A percentile compares a stretch with the other conserved stretches of the same genome.
phyloP scores from a whole-genome alignment of 768 basidiomycete genomes.

The Pleurotus tuoliensis region DNA sequence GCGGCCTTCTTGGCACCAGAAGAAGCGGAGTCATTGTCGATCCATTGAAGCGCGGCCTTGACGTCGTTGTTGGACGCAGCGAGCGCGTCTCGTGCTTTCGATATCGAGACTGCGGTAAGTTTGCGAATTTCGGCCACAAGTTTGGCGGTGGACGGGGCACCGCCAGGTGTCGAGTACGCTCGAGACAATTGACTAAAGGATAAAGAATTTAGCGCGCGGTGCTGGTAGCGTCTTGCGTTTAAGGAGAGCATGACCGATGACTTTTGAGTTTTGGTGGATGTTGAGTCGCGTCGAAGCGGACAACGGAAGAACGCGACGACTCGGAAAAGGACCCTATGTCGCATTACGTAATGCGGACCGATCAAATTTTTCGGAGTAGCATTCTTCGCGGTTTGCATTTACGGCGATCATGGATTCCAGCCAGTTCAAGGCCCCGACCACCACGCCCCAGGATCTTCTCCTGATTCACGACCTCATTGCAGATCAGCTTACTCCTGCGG shows the following conservation, averaged over 20 bases:
- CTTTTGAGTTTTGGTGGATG: too few relatives aligned
- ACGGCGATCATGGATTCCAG: conserved; percentile 13
- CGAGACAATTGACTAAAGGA: conserved; percentile 20
- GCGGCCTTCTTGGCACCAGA: conserved; percentile 79
- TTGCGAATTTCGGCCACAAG: conserved; percentile 87
- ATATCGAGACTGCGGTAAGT: conserved; percentile 74
- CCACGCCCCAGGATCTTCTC: conserved; percentile 68
- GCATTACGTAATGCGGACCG: neutral
- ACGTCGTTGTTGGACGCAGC: conserved; percentile 69
- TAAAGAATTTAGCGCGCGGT: neutral
- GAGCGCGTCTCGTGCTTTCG: conserved; percentile 88
- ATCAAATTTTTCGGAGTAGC: neutral
- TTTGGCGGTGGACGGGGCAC: conserved; percentile 38
- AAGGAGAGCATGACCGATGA: neutral
- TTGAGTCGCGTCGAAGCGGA: too few relatives aligned
- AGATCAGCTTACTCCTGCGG: neutral
- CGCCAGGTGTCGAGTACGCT: conserved; percentile 45
- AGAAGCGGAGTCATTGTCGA: conserved; percentile 65
- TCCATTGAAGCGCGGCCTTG: conserved; percentile 72
- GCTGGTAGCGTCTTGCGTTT: conserved; percentile 2
- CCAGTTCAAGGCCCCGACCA: conserved; percentile 57
- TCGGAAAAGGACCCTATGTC: too few relatives aligned
- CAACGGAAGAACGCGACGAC: too few relatives aligned
- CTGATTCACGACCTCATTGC: conserved; percentile 69
- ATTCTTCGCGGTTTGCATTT: neutral